These are phyloP conservation scores for Arabidopsis hybrid DNA, from an alignment of 441 rosid species.

Conservation along the genomic window DNA sequence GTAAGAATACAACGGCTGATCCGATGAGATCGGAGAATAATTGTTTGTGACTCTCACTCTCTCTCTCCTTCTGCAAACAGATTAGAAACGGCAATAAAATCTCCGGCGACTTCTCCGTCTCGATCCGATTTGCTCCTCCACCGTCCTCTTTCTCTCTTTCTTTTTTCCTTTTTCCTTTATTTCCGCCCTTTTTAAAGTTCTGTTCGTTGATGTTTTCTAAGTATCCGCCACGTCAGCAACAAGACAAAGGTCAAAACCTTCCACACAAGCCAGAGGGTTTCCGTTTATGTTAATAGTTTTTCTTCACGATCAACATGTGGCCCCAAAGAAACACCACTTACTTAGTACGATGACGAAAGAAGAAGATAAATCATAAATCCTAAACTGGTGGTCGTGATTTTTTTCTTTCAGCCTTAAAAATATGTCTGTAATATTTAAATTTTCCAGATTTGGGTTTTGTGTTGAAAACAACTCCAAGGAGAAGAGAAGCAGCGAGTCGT, in stretches of 20 bases:
- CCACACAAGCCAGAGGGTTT: neutral
- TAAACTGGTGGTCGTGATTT: conserved; percentile 57
- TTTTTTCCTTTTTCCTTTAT: too few species aligned
- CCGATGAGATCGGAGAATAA: conserved; percentile 13
- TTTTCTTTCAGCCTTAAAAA: conserved; percentile 12
- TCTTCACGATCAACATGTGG: neutral
- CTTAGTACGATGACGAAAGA: conserved; percentile 26
- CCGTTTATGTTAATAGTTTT: neutral
- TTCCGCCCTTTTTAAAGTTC: neutral
- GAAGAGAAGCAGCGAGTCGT: conserved; percentile 16
- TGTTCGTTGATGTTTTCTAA: conserved; percentile 28
- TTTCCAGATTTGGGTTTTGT: conserved; percentile 4
- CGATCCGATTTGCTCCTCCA: conserved; percentile 41
- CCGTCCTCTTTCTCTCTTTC: conserved; percentile 2
- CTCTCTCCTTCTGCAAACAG: neutral
- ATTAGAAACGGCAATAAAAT: neutral
- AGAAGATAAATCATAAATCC: conserved; percentile 43
- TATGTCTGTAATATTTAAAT: conserved; percentile 27
- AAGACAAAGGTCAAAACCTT: conserved; percentile 29
- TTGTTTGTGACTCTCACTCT: neutral
- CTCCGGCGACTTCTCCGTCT: conserved; percentile 31
- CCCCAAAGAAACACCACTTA: neutral
- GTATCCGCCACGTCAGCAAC: conserved; percentile 35
- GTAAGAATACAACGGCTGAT: conserved; percentile 18
- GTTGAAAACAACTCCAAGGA: neutral